phyloP scores from a whole-genome alignment of 441 rosid species.

The Gossypium gossypioides region DNA sequence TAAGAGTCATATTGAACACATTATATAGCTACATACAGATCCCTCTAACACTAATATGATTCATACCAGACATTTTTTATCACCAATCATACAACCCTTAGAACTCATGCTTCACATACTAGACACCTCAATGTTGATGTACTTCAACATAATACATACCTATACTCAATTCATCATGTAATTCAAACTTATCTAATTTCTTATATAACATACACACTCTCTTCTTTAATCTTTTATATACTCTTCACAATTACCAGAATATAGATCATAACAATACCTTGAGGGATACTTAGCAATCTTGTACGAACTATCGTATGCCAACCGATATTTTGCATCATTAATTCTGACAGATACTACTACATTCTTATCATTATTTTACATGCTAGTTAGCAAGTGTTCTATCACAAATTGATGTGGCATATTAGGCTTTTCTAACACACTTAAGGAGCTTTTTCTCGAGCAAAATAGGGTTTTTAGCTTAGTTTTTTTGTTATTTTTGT shows the following conservation, averaged over 20 bases:
- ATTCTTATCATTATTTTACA: background rate
- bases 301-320: background rate
- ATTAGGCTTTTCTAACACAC: too few species aligned
- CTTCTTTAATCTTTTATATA: background rate
- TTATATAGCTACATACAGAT: too few species aligned
- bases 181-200: background rate
- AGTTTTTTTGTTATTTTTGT: too few species aligned
- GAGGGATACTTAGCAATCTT: background rate
- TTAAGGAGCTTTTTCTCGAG: background rate
- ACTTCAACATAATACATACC: background rate
- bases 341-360: background rate
- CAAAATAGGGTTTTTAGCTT: too few species aligned
- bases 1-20: too few species aligned
- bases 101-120: background rate
- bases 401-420: too few species aligned
- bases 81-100: background rate
- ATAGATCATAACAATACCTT: background rate
- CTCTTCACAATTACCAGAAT: background rate
- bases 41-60: too few species aligned
- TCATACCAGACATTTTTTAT: background rate
- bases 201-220: background rate
- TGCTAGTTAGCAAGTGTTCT: background rate
- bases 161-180: too few species aligned
- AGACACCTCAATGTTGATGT: background rate
- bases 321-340: too few species aligned